Base-by-base conservation (phyloP, 1,139 yeast genomes). In the Kurtzmaniella quercitrusa region DNA sequence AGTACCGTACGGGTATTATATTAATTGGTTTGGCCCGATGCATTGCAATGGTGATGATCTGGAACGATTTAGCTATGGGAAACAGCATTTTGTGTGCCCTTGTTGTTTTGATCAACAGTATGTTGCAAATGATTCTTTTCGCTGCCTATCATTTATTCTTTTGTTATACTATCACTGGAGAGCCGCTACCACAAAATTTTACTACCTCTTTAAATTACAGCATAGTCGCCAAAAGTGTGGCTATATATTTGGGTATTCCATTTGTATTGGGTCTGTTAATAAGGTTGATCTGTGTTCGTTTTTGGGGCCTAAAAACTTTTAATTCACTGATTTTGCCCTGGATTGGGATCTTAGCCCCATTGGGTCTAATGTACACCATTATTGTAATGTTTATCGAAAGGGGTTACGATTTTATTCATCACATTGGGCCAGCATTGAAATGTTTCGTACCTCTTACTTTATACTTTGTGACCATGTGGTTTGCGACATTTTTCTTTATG, bases 31-130 rank as follows among this genome's bases (percentile, higher is more conserved):
- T 76, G 36, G 84, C 83, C 2, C 56, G 85, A 45, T 80, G 85
- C 54, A 78, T 80, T 50, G 84, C 84, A 22, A 80, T 80, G 84
- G 83, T 79, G 1, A 58, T 80, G 39, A 57, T 79, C n/a, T 80
- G 84, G 85, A 79, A 76, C 52, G 72, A 75, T 19, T 63, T 80
- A 16, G 79, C 83, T 2, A 69, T 62, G 14, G 85, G 84, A 4
- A 80, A 78, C 51, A 58, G 60, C 39, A 66, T 67, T 32, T 60
- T 76, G 41, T 80, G 85, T 59, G 82, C 81, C 3, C 55, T 76
- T 7, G 50, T 79, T 18, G 84, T 80, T 1, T 61, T 78, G 7
- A 53, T 78, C 38, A 80, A 80, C 56, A 73, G 80, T 42, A 41
- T 78, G 39, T 53, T 80, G 32, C 85, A 80, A 53, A 65, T 80